Conservation (phyloP, 768 basidiomycete species). For the Amanita muscaria region DNA sequence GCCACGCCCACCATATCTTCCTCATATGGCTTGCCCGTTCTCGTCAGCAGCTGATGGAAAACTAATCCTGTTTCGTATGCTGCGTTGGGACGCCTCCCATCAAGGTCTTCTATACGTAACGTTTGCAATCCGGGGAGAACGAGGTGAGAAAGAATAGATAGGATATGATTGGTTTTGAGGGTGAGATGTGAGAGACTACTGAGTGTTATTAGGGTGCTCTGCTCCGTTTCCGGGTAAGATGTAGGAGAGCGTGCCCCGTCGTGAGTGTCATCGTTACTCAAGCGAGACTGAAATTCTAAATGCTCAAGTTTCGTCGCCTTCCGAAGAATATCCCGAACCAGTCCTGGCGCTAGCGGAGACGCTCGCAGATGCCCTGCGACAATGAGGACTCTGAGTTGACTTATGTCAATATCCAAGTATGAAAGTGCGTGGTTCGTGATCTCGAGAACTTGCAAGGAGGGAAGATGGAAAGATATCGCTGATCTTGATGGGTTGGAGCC, state of each 20-base stretch:
- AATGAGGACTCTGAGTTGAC: constrained; percentile 13
- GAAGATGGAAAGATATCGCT: constrained; percentile 8
- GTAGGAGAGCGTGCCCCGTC: not conserved
- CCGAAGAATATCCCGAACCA: constrained; percentile 14
- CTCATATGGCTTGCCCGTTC: constrained; percentile 23
- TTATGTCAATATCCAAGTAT: constrained; percentile 13
- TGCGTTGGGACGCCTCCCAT: constrained; percentile 22
- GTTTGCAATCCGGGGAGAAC: constrained; percentile 22
- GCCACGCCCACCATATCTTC: constrained; percentile 9
- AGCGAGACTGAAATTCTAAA: constrained; percentile 18
- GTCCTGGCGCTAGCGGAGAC: constrained; percentile 15
- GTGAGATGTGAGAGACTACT: constrained; percentile 20
- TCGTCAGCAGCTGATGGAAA: constrained; percentile 21
- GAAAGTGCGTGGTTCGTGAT: constrained; percentile 19
- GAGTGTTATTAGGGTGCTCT: constrained; percentile 13
- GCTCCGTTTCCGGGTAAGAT: not conserved
- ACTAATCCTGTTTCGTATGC: constrained; percentile 21
- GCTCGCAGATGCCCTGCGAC: constrained; percentile 18
- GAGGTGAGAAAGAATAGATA: constrained; percentile 21
- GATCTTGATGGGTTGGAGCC: constrained; percentile 6
- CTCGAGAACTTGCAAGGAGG: constrained; percentile 13
- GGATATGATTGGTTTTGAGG: constrained; percentile 27
- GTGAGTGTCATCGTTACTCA: constrained; percentile 4
- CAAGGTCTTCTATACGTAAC: constrained; percentile 27
- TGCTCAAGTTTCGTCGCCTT: constrained; percentile 12